Evolutionary conservation across 2,329 filamentous ascomycete species (phyloP).

Genomic region (Beauveria pseudobassiana): DNA sequence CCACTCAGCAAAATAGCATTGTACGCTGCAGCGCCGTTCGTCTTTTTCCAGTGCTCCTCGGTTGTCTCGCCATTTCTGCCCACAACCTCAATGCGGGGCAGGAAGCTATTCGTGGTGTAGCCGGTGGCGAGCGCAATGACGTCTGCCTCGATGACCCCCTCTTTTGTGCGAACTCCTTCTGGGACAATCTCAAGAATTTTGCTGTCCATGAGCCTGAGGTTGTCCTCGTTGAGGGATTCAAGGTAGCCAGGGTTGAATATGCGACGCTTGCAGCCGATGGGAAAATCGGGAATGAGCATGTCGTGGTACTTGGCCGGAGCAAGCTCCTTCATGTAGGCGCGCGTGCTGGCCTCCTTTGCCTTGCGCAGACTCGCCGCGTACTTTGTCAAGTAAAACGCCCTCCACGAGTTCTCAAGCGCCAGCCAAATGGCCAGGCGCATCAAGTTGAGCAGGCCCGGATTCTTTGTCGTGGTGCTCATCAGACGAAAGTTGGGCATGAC

Average conservation of each 20-base stretch:
- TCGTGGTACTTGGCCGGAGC: constrained; percentile 55
- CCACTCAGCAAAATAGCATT: constrained; percentile 48
- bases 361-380: constrained; percentile 27
- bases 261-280: constrained; percentile 56
- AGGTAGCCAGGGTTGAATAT: constrained; percentile 53
- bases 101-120: constrained; percentile 47
- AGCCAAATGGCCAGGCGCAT: constrained; percentile 36
- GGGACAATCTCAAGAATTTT: constrained; percentile 40
- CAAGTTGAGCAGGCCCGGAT: constrained; percentile 35
- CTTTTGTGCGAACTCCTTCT: constrained; percentile 27
- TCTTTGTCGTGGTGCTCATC: constrained; percentile 20
- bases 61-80: constrained; percentile 43
- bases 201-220: constrained; percentile 39
- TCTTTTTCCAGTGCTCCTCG: constrained; percentile 47
- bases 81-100: constrained; percentile 44
- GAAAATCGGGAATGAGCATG: constrained; percentile 54
- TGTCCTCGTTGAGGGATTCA: constrained; percentile 40
- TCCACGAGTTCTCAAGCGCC: constrained; percentile 24
- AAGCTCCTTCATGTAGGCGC: constrained; percentile 32
- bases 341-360: constrained; percentile 28
- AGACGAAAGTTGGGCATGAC: constrained; percentile 15
- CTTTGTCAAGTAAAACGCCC: constrained; percentile 33
- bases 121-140: constrained; percentile 56
- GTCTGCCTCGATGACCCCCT: constrained; percentile 43
- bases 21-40: constrained; percentile 56